Evolutionary conservation across 495 filamentous ascomycete species (phyloP).

Genomic region (Copromyces sp.): DNA sequence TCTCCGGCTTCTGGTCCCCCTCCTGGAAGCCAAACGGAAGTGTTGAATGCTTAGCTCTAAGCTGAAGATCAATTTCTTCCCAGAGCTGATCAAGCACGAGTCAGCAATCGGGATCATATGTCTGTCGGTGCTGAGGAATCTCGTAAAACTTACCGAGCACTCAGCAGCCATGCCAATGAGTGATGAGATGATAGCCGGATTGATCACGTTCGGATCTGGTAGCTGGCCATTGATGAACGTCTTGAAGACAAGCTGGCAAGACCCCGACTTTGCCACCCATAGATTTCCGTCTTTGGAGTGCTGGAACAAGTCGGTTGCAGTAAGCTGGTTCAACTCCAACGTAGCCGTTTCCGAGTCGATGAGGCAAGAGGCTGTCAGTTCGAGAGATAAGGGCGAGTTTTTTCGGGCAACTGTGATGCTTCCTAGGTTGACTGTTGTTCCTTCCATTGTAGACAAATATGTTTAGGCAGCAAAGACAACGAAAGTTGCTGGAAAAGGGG

Average conservation of each 20-base stretch:
- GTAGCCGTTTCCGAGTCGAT: conserved; percentile 2
- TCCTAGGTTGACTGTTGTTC: conserved; percentile 10
- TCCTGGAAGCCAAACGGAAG: neutral
- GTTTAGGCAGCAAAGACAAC: neutral
- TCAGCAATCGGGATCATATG: neutral
- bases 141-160: conserved; percentile 8
- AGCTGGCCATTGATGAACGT: conserved; percentile 9
- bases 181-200: neutral
- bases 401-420: conserved; percentile 11
- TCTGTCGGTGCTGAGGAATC: neutral
- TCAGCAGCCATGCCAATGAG: conserved; percentile 4
- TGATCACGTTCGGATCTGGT: neutral
- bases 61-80: conserved; percentile 17
- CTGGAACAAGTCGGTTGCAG: conserved; percentile 7
- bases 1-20: neutral
- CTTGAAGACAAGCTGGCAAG: conserved; percentile 15
- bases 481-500: neutral
- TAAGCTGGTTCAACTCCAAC: neutral
- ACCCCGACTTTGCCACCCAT: conserved; percentile 22
- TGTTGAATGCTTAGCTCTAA: conserved; percentile 10
- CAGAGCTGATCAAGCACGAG: conserved; percentile 10
- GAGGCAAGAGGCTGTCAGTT: conserved; percentile 10
- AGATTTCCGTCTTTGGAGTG: conserved; percentile 8
- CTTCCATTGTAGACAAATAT: conserved; percentile 3
- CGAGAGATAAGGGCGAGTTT: conserved; percentile 8